These are phyloP conservation scores for Lachnellula arida DNA, from an alignment of 2,329 filamentous ascomycete genomes.

Conservation along the genomic window DNA sequence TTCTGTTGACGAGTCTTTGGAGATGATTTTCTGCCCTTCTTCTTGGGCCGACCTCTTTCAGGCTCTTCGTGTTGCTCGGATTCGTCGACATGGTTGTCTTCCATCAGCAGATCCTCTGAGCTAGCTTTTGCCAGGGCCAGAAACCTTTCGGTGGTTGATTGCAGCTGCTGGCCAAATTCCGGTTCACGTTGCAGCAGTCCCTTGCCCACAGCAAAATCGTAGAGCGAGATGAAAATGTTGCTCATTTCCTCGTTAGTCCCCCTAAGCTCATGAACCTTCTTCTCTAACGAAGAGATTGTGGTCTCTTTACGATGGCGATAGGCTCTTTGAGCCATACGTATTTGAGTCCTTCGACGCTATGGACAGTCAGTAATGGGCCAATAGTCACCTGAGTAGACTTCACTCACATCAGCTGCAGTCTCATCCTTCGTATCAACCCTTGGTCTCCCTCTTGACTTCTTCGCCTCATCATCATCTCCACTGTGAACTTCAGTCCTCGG, in stretches of 20 bases:
- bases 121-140: slow-evolving; percentile 48
- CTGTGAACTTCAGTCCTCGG: slow-evolving; percentile 29
- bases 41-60: slow-evolving; percentile 4
- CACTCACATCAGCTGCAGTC: slow-evolving; percentile 71
- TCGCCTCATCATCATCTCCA: slow-evolving; percentile 41
- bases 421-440: slow-evolving; percentile 72
- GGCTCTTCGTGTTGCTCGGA: slow-evolving; percentile 7
- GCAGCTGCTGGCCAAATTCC: slow-evolving; percentile 53
- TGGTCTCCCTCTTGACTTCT: slow-evolving; percentile 67
- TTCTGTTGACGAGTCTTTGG: slow-evolving; percentile 5
- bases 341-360: slow-evolving; percentile 78
- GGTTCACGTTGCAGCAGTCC: slow-evolving; percentile 55
- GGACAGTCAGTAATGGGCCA: slow-evolving; percentile 11
- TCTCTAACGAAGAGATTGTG: slow-evolving; percentile 69
- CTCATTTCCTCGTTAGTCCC: slow-evolving; percentile 69
- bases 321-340: slow-evolving; percentile 78
- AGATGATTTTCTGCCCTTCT: slow-evolving; percentile 5
- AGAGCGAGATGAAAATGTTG: slow-evolving; percentile 62
- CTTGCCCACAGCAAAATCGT: slow-evolving; percentile 54
- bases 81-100: slow-evolving; percentile 19
- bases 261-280: slow-evolving; percentile 64
- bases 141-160: slow-evolving; percentile 53
- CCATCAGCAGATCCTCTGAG: slow-evolving; percentile 34
- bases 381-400: background rate
- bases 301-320: slow-evolving; percentile 83